Evolutionary conservation across 805 yeast species (phyloP), one percentile per base, ranked within the genome.

Genomic region (Candida insectorum): DNA sequence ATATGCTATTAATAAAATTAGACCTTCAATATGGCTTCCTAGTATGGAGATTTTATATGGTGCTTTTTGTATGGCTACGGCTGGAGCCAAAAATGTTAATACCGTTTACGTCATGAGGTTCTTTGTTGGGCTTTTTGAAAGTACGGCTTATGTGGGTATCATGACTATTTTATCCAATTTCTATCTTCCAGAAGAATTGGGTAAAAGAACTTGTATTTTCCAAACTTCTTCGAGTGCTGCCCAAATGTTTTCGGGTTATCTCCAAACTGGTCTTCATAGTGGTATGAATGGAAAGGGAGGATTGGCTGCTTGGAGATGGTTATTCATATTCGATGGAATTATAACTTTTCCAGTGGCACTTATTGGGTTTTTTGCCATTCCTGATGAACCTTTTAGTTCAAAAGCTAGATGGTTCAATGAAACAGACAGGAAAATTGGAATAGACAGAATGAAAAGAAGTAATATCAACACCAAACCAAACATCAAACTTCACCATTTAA

Each of bases 71-170:
- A 47, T 65, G 36, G 51, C 58, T 23, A 51, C 53, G 26, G 56
- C 61, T 13, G 59, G 58, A 9, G 60, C 47, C 12, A 48, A 45
- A 13, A 44, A 44, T 18, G 71, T 73, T 10, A 56, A 60, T 2
- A 75, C 75, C 30, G 55, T 84, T 23, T 72, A 76, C 51, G 85
- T 73, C 1, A 55, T 79, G 26, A 59, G 93, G 30, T 82, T 82
- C 47, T 66, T 45, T 52, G 15, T 17, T 37, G 60, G 59, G 5
- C 37, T 48, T 16, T 49, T 54, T 22, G 58, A 54, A 39, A 41
- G 51, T 6, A 45, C 49, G 26, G 37, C n/a, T 24, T 28, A 28
- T 15, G 24, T 16, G 45, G 52, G 4, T 51, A 35, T 43, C 24
- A 33, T 42, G 20, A 35, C 40, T 8, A 13, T 48, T 25, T 41